A percentile compares a stretch with the other conserved stretches of the same genome.
phyloP scores from a whole-genome alignment of 1,139 yeast genomes.

The Zygotorulaspora mrakii region DNA sequence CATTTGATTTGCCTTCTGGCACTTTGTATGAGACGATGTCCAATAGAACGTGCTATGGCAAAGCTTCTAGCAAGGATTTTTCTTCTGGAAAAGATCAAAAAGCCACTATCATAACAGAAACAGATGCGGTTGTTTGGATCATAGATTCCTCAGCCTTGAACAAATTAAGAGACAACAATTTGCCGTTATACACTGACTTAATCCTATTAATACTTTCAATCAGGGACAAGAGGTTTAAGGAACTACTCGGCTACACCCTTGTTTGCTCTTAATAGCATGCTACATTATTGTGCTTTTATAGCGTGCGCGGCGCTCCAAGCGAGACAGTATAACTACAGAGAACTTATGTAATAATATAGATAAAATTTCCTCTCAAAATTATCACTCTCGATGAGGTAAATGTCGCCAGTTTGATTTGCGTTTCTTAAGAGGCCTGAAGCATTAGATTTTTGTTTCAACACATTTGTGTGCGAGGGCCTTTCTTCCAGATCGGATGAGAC shows the following conservation, averaged over 20 bases:
- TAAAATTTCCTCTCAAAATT: not conserved
- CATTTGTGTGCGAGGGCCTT: too few relatives aligned
- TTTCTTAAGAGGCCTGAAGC: too few relatives aligned
- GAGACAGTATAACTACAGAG: not conserved
- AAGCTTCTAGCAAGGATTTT: conserved; percentile 25
- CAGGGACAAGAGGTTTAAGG: conserved; percentile 69
- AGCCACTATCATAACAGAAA: conserved; percentile 40
- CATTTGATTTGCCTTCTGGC: conserved; percentile 50
- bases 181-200: conserved; percentile 64
- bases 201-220: conserved; percentile 61
- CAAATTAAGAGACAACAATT: conserved; percentile 41
- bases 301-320: not conserved
- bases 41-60: conserved; percentile 89
- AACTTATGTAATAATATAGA: too few relatives aligned
- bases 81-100: conserved; percentile 22
- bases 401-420: too few relatives aligned
- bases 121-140: conserved; percentile 71
- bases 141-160: conserved; percentile 48
- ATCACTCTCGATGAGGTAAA: too few relatives aligned
- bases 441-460: not conserved
- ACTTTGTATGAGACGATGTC: conserved; percentile 71
- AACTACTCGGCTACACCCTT: conserved; percentile 64
- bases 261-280: conserved; percentile 42
- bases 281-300: not conserved
- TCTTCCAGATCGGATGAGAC: conserved; percentile 1